A percentile compares a stretch with the other conserved stretches of the same genome.
Evolutionary conservation across 805 yeast species (phyloP).

Genomic region (Monosporozyma yasuniensis): DNA sequence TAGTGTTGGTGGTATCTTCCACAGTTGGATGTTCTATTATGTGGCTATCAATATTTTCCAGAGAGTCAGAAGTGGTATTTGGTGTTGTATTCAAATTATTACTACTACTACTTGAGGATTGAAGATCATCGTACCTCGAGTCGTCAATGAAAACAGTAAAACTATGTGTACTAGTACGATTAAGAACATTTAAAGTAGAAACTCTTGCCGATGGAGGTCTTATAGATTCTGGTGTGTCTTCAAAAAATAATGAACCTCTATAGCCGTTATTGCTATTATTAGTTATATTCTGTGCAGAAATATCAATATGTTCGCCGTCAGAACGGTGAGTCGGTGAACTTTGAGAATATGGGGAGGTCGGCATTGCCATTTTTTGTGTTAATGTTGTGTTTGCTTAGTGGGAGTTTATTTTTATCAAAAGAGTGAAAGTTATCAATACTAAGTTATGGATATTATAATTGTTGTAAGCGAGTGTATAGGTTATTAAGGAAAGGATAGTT

Average conservation of each 20-base stretch:
- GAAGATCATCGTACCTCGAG: background rate
- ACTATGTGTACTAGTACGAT: background rate
- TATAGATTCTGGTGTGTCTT: background rate
- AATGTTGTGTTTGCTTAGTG: too few relatives aligned
- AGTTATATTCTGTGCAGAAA: background rate
- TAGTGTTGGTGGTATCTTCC: background rate
- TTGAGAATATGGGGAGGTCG: background rate
- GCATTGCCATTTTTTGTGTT: background rate
- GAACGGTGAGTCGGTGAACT: background rate
- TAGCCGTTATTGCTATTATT: slow-evolving; percentile 1
- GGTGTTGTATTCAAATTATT: background rate
- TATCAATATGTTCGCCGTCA: background rate
- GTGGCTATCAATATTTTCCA: background rate
- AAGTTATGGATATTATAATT: background rate
- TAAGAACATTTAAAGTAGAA: background rate
- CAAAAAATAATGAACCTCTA: background rate
- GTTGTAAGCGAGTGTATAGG: background rate
- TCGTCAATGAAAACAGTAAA: slow-evolving; percentile 5
- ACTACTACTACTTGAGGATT: background rate
- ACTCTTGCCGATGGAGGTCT: background rate
- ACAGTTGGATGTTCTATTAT: background rate
- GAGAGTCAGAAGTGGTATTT: background rate
- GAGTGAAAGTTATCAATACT: background rate
- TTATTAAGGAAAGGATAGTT: background rate
- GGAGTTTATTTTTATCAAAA: background rate